These are phyloP conservation scores for Penicillium waksmanii DNA, from an alignment of 495 filamentous ascomycete species.

Conservation along the genomic window DNA sequence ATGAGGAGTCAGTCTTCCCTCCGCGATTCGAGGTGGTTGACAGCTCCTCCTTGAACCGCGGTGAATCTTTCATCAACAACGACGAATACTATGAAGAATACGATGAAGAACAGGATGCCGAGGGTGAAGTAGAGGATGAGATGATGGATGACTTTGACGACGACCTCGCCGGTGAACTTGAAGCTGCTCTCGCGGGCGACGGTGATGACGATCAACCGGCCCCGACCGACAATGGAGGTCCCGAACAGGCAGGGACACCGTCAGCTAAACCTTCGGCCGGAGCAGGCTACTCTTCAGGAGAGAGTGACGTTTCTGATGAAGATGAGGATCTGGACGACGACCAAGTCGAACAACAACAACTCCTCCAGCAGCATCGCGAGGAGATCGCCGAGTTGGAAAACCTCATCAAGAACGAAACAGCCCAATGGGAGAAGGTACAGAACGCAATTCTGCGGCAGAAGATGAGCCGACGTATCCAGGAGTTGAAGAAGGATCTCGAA, in stretches of 20 bases:
- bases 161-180: slow-evolving; percentile 57
- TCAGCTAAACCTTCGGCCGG: slow-evolving; percentile 43
- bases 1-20: slow-evolving; percentile 59
- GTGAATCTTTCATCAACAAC: slow-evolving; percentile 46
- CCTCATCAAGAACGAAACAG: slow-evolving; percentile 48
- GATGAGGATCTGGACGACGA: slow-evolving; percentile 66
- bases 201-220: slow-evolving; percentile 38
- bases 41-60: slow-evolving; percentile 53
- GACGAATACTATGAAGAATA: slow-evolving; percentile 54
- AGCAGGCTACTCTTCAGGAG: slow-evolving; percentile 41
- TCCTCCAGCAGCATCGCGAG: slow-evolving; percentile 54
- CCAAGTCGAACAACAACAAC: slow-evolving; percentile 48
- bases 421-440: slow-evolving; percentile 43
- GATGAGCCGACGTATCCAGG: slow-evolving; percentile 50
- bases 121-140: slow-evolving; percentile 53
- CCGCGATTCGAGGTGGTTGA: slow-evolving; percentile 69
- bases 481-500: slow-evolving; percentile 51
- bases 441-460: slow-evolving; percentile 56
- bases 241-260: slow-evolving; percentile 37
- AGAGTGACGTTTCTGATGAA: slow-evolving; percentile 60
- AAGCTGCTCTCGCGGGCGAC: slow-evolving; percentile 55
- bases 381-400: slow-evolving; percentile 53
- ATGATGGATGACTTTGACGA: slow-evolving; percentile 65
- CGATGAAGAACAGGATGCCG: slow-evolving; percentile 59
- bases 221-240: slow-evolving; percentile 14